A percentile compares a stretch with the other conserved stretches of the same genome.
Conservation (phyloP, 129 eudicot species). For the Oenanthe sinensis region DNA sequence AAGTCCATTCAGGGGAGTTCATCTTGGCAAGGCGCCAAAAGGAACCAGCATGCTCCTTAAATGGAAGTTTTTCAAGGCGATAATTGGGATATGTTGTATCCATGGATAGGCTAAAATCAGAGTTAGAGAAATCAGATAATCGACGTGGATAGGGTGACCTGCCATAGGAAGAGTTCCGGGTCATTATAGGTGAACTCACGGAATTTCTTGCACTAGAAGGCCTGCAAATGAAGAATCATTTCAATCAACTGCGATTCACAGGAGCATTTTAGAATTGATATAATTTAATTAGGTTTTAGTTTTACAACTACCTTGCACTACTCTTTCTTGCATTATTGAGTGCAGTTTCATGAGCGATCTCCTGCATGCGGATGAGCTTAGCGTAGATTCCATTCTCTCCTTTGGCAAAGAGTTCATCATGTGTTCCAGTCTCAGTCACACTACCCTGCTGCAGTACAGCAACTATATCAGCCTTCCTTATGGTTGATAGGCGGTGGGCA, state of each 20-base stretch:
- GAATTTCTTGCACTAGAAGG: constrained; percentile 96
- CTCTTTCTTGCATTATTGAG: constrained; percentile 82
- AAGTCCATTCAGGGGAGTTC: constrained; percentile 95
- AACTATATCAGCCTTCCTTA: constrained; percentile 88
- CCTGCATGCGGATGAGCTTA: constrained; percentile 88
- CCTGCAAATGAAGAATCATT: constrained; percentile 37
- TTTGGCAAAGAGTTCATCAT: constrained; percentile 78
- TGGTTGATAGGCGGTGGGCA: constrained; percentile 97
- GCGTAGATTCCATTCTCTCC: constrained; percentile 83
- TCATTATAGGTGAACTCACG: constrained; percentile 85
- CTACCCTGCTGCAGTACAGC: constrained; percentile 85
- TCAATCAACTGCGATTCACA: background rate
- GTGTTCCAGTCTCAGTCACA: constrained; percentile 75
- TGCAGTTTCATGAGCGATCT: constrained; percentile 87
- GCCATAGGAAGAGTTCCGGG: constrained; percentile 88
- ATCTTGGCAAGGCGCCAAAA: constrained; percentile 87
- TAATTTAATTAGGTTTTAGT: background rate
- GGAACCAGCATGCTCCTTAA: constrained; percentile 74
- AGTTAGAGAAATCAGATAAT: constrained; percentile 84
- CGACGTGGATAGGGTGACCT: constrained; percentile 86
- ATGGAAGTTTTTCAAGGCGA: constrained; percentile 65
- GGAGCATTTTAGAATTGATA: background rate
- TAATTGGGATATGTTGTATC: constrained; percentile 60
- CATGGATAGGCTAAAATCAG: constrained; percentile 63
- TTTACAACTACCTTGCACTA: constrained; percentile 63